These are phyloP conservation scores for Nectriaceae sp. DNA, from an alignment of 2,329 filamentous ascomycete genomes.

Conservation along the genomic window DNA sequence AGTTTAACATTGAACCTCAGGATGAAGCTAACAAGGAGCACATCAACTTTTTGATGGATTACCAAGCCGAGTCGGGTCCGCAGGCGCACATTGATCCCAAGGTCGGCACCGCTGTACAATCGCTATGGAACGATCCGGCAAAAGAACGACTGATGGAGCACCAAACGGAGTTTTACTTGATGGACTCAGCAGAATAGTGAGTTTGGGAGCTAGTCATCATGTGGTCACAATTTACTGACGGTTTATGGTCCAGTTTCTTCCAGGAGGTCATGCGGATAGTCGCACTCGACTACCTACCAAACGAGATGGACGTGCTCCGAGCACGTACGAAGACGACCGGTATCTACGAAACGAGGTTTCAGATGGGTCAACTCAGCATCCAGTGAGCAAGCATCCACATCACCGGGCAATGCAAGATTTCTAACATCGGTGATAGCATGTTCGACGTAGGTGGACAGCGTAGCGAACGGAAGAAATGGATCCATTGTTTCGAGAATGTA, in stretches of 20 bases:
- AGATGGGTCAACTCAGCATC: constrained; percentile 98
- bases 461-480: constrained; percentile 99
- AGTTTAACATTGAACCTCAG: constrained; percentile 83
- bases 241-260: constrained; percentile 72
- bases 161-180: constrained; percentile 97
- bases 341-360: constrained; percentile 98
- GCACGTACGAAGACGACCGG: constrained; percentile 97
- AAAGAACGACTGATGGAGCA: constrained; percentile 85
- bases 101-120: constrained; percentile 80
- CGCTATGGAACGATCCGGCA: constrained; percentile 87
- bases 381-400: constrained; percentile 64
- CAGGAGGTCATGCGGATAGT: constrained; percentile 88
- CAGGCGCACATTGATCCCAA: constrained; percentile 79
- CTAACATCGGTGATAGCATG: constrained; percentile 66
- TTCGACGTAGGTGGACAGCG: constrained; percentile 97
- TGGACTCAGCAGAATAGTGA: constrained; percentile 99
- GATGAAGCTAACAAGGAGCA: constrained; percentile 71
- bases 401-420: background rate
- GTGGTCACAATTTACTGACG: constrained; percentile 11
- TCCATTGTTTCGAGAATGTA: constrained; percentile 99
- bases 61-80: constrained; percentile 87
- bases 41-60: constrained; percentile 80
- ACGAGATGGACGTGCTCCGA: constrained; percentile 91
- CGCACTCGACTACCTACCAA: constrained; percentile 81
- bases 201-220: constrained; percentile 33